A percentile compares a stretch with the other conserved stretches of the same genome.
Evolutionary conservation across 164 flowering plant genomes (phyloP).

Genomic region (Platanus orientalis): DNA sequence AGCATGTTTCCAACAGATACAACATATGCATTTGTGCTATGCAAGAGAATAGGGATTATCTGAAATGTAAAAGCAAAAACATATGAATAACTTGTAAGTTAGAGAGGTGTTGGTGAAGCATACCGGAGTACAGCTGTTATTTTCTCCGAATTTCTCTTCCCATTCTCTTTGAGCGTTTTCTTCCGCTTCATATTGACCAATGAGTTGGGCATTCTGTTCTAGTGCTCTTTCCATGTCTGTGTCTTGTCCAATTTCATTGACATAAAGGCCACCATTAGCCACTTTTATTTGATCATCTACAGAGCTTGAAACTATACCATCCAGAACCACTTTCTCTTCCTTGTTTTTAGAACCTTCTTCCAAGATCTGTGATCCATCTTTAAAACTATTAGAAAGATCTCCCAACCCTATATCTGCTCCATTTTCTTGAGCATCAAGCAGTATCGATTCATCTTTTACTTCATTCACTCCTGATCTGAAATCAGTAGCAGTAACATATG

Average conservation of each 20-base stretch:
- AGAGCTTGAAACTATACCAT: conserved; percentile 11
- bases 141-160: conserved; percentile 78
- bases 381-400: conserved; percentile 8
- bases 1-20: background rate
- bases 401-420: conserved; percentile 14
- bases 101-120: conserved; percentile 13
- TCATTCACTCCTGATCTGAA: conserved; percentile 39
- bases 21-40: background rate
- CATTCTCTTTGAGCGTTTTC: conserved; percentile 90
- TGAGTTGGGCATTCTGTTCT: conserved; percentile 57
- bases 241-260: conserved; percentile 24
- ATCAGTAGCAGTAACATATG: conserved; percentile 10
- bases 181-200: conserved; percentile 64
- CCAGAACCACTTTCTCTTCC: conserved; percentile 16
- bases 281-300: conserved; percentile 19
- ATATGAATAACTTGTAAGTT: background rate
- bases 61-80: background rate
- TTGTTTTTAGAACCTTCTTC: conserved; percentile 12
- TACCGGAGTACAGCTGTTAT: conserved; percentile 55
- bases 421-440: conserved; percentile 23
- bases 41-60: background rate
- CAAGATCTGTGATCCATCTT: conserved; percentile 16
- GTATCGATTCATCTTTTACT: conserved; percentile 15
- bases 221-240: conserved; percentile 61
- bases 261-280: conserved; percentile 12